These are phyloP conservation scores for Chrysosporium keratinophilum DNA, from an alignment of 2,329 filamentous ascomycete species.

Conservation along the genomic window DNA sequence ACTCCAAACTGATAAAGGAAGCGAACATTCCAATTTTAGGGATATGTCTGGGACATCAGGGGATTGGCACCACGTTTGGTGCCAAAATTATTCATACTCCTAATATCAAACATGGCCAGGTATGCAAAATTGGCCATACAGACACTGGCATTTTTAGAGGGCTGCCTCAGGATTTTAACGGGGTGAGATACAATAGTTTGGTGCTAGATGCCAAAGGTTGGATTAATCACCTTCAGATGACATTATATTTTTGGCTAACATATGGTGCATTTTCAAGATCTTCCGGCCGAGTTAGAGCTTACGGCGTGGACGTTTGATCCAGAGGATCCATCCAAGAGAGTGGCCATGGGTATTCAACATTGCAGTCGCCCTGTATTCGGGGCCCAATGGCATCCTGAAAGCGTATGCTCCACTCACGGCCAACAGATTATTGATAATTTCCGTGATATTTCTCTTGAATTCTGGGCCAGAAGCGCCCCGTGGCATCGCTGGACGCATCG, in stretches of 20 bases:
- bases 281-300: slow-evolving; percentile 12
- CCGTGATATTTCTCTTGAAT: slow-evolving; percentile 9
- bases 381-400: slow-evolving; percentile 16
- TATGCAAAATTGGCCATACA: slow-evolving; percentile 55
- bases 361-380: slow-evolving; percentile 13
- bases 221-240: background rate
- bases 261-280: slow-evolving; percentile 3
- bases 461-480: slow-evolving; percentile 7
- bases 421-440: slow-evolving; percentile 16
- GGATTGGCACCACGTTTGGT: slow-evolving; percentile 59
- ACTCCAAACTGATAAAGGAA: slow-evolving; percentile 62
- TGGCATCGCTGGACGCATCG: background rate
- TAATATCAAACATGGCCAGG: slow-evolving; percentile 74
- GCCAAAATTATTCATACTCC: slow-evolving; percentile 54
- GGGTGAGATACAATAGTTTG: slow-evolving; percentile 16
- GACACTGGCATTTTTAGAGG: slow-evolving; percentile 55
- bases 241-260: background rate
- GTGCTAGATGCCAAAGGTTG: slow-evolving; percentile 13
- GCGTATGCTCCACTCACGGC: slow-evolving; percentile 15
- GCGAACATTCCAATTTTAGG: slow-evolving; percentile 67
- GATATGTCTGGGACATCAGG: slow-evolving; percentile 84
- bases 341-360: slow-evolving; percentile 15
- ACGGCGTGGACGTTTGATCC: slow-evolving; percentile 16
- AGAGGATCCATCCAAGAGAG: slow-evolving; percentile 9
- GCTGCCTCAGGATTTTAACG: slow-evolving; percentile 31